Conservation (phyloP, 176 grass and related monocot genomes). For the Oryza glaberrima region DNA sequence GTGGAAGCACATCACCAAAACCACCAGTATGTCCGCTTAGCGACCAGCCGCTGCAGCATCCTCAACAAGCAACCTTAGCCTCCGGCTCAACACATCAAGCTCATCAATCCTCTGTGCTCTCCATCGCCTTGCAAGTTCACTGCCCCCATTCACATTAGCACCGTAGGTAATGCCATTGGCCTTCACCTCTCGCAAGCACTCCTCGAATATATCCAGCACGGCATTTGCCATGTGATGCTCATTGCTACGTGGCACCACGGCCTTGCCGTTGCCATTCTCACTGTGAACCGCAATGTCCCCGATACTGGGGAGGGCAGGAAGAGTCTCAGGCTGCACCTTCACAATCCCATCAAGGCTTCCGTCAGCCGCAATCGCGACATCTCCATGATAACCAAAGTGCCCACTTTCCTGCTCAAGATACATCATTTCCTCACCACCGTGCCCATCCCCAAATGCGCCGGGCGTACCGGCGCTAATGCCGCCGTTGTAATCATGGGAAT, state of each 20-base stretch:
- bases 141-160: conserved; percentile 29
- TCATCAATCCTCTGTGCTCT: conserved; percentile 67
- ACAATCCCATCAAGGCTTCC: conserved; percentile 27
- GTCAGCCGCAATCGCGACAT: conserved; percentile 14
- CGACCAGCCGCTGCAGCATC: conserved; percentile 40
- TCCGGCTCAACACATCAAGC: conserved; percentile 62
- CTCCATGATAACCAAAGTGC: conserved; percentile 34
- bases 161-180: not conserved
- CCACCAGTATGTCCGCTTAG: conserved; percentile 34
- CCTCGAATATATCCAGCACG: conserved; percentile 72
- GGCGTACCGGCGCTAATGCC: conserved; percentile 31
- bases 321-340: conserved; percentile 32
- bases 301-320: conserved; percentile 10
- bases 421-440: conserved; percentile 22
- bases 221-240: conserved; percentile 52
- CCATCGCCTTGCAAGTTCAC: conserved; percentile 60
- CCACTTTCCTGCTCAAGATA: conserved; percentile 43
- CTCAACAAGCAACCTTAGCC: conserved; percentile 72
- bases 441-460: not conserved
- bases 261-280: conserved; percentile 45
- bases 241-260: conserved; percentile 20
- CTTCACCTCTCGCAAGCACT: conserved; percentile 69
- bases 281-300: not conserved
- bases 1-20: conserved; percentile 33
- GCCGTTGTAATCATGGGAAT: conserved; percentile 54